phyloP scores from a whole-genome alignment of 352 stramenopile species.

The Globisporangium polare region DNA sequence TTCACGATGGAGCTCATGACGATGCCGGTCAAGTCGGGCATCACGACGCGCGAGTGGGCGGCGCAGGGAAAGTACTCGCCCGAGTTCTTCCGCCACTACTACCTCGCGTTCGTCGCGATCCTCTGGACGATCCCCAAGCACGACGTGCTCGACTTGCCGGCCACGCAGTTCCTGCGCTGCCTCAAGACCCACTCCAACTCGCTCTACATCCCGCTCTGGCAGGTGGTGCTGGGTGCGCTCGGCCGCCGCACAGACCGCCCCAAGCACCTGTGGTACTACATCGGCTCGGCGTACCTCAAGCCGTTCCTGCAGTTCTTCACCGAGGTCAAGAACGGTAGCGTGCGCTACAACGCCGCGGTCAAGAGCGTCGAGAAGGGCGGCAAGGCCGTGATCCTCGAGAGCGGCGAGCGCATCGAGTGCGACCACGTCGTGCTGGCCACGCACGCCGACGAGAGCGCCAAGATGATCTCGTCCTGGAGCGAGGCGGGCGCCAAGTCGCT shows the following conservation, averaged over 20 bases:
- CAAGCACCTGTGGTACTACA: conserved; percentile 84
- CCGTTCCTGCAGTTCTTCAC: conserved; percentile 87
- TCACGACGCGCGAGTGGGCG: conserved; percentile 79
- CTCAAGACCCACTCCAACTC: conserved; percentile 87
- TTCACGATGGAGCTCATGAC: conserved; percentile 86
- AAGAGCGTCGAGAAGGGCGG: conserved; percentile 66
- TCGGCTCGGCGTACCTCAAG: conserved; percentile 79
- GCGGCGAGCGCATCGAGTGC: conserved; percentile 72
- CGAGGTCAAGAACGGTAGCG: conserved; percentile 67
- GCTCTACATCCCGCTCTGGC: conserved; percentile 84
- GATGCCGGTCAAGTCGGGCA: conserved; percentile 70
- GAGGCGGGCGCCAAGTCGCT: conserved; percentile 57
- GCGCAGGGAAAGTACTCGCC: conserved; percentile 64
- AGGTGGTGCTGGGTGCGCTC: conserved; percentile 73
- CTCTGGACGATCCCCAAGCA: conserved; percentile 84
- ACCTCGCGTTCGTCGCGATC: conserved; percentile 82
- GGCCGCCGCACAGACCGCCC: conserved; percentile 72
- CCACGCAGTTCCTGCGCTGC: conserved; percentile 83
- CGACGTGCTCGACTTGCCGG: conserved; percentile 78
- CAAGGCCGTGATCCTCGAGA: conserved; percentile 72
- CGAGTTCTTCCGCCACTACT: conserved; percentile 88
- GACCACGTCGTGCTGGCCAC: conserved; percentile 83
- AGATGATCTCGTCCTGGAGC: conserved; percentile 69
- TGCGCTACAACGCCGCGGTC: conserved; percentile 75
- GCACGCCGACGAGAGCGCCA: conserved; percentile 73